phyloP scores from a whole-genome alignment of 2,329 filamentous ascomycete species.

The Tolypocladium nubicola region DNA sequence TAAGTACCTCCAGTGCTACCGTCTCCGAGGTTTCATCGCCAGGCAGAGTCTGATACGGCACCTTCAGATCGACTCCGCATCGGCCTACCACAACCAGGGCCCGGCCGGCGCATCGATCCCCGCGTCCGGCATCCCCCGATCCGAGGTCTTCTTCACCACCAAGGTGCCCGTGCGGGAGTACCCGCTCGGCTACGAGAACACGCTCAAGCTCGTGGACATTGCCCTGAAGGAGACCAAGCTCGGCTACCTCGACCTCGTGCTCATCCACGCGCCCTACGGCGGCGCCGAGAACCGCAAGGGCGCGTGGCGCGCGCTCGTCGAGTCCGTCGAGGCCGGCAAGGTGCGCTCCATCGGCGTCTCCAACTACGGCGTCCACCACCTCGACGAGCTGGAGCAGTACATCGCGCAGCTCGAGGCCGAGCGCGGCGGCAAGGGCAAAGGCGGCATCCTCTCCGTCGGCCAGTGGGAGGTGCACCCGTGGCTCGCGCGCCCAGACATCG shows the following conservation, averaged over 20 bases:
- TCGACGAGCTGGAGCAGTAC: conserved; percentile 48
- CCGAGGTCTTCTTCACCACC: conserved; percentile 44
- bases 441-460: conserved; percentile 68
- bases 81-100: conserved; percentile 40
- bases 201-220: conserved; percentile 51
- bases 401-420: conserved; percentile 51
- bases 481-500: conserved; percentile 70
- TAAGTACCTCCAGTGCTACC: conserved; percentile 12
- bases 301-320: conserved; percentile 53
- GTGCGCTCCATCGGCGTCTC: conserved; percentile 52
- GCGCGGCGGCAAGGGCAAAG: conserved; percentile 50
- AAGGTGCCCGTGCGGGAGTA: conserved; percentile 35
- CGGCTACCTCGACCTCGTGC: conserved; percentile 56
- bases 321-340: conserved; percentile 50
- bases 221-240: conserved; percentile 53
- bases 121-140: conserved; percentile 29
- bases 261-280: conserved; percentile 52
- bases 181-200: conserved; percentile 46
- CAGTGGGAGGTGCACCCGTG: conserved; percentile 90
- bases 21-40: background rate
- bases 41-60: background rate
- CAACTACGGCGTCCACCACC: conserved; percentile 54
- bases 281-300: conserved; percentile 44
- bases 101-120: conserved; percentile 34
- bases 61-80: conserved; percentile 40